A percentile compares a stretch with the other conserved stretches of the same genome.
phyloP scores from a whole-genome alignment of 1,139 yeast genomes.

The Pichia sp. region DNA sequence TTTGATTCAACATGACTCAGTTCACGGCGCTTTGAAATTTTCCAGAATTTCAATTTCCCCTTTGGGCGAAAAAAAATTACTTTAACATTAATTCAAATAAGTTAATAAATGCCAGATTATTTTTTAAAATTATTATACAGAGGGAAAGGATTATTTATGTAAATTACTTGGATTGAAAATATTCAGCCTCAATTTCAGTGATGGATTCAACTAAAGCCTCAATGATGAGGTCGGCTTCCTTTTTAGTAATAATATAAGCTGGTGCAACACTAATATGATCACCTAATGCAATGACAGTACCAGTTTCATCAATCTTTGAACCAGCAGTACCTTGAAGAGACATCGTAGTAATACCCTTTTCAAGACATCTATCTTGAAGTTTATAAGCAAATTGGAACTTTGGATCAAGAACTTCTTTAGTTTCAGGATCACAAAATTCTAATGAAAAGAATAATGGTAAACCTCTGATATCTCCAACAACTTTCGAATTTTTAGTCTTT shows the following conservation, averaged over 20 bases:
- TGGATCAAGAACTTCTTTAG: slow-evolving; percentile 43
- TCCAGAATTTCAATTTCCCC: neutral
- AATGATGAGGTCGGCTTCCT: slow-evolving; percentile 34
- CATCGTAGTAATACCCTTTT: slow-evolving; percentile 42
- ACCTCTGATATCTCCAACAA: slow-evolving; percentile 56
- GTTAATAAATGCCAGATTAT: neutral
- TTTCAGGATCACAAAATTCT: slow-evolving; percentile 46
- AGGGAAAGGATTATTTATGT: neutral
- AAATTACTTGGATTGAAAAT: slow-evolving; percentile 7
- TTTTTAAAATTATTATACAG: neutral
- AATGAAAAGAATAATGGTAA: slow-evolving; percentile 56
- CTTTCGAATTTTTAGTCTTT: slow-evolving; percentile 32
- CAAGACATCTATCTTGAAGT: slow-evolving; percentile 34
- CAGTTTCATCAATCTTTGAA: slow-evolving; percentile 22
- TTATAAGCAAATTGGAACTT: slow-evolving; percentile 29
- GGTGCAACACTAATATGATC: slow-evolving; percentile 50
- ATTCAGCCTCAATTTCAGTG: slow-evolving; percentile 16
- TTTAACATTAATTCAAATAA: neutral
- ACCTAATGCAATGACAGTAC: slow-evolving; percentile 30
- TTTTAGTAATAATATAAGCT: slow-evolving; percentile 40
- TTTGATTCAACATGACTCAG: neutral
- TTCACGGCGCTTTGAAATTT: neutral
- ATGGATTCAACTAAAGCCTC: slow-evolving; percentile 18
- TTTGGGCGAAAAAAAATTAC: neutral
- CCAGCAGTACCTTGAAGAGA: slow-evolving; percentile 41